phyloP scores from a whole-genome alignment of 331 rosid species.

The Erythrophleum ivorense region DNA sequence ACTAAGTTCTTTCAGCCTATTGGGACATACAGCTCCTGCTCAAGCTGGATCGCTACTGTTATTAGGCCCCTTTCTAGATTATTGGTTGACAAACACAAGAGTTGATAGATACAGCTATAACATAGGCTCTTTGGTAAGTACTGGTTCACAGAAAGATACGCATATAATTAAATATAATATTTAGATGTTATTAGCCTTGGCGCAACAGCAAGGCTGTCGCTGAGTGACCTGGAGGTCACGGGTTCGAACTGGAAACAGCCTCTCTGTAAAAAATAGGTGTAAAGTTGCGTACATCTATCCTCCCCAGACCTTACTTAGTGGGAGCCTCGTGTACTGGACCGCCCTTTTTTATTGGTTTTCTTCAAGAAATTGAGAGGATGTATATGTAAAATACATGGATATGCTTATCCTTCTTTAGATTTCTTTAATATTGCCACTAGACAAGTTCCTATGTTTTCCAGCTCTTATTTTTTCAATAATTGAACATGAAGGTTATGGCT shows the following conservation, averaged over 20 bases:
- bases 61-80: slow-evolving; percentile 54
- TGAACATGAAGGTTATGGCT: background rate
- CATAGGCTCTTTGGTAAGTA: slow-evolving; percentile 46
- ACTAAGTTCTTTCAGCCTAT: slow-evolving; percentile 54
- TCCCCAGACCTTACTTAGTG: no score
- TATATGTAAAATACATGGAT: background rate
- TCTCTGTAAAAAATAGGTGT: no score
- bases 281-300: no score
- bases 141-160: slow-evolving; percentile 1
- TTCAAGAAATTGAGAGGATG: slow-evolving; percentile 1
- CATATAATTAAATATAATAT: slow-evolving; percentile 4
- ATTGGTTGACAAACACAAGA: slow-evolving; percentile 51
- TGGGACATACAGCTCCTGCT: slow-evolving; percentile 61
- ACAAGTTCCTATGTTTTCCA: no score
- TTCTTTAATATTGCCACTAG: background rate
- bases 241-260: no score
- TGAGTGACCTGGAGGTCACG: no score
- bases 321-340: no score
- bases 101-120: slow-evolving; percentile 43
- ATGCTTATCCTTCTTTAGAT: background rate
- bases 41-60: slow-evolving; percentile 52
- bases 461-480: background rate
- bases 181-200: background rate
- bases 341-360: no score
- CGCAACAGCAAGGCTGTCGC: no score